Evolutionary conservation across 2,329 filamentous ascomycete genomes (phyloP).

Genomic region (Cephalotrichum gorgonifer): DNA sequence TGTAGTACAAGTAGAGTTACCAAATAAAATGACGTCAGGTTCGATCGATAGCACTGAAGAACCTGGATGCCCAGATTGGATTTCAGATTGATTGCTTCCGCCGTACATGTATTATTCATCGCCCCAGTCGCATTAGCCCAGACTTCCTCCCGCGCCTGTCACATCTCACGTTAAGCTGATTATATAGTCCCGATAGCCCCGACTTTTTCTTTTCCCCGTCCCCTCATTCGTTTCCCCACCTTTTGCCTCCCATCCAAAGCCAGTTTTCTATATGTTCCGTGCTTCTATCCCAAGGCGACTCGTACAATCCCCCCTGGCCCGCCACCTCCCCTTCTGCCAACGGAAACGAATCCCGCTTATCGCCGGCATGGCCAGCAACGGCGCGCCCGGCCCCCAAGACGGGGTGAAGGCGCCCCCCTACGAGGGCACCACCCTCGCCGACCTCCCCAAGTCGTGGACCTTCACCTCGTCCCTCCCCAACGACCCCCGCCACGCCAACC

Average conservation of each 20-base stretch:
- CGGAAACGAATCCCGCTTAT: neutral
- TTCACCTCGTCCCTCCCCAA: conserved; percentile 61
- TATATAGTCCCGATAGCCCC: too few relatives aligned
- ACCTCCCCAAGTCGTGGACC: conserved; percentile 55
- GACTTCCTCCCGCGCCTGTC: neutral
- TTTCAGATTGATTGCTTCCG: neutral
- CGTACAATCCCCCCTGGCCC: neutral
- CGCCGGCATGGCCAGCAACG: neutral
- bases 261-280: neutral
- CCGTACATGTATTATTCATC: neutral
- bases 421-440: conserved; percentile 28
- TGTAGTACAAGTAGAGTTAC: too few relatives aligned
- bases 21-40: neutral
- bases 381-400: neutral
- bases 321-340: neutral
- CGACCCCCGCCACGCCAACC: conserved; percentile 70
- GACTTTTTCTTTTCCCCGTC: neutral
- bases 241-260: too few relatives aligned
- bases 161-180: too few relatives aligned
- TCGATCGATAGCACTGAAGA: neutral
- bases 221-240: neutral
- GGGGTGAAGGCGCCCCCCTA: neutral
- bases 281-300: neutral
- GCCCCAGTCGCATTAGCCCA: neutral
- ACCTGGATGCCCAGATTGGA: neutral